phyloP scores from a whole-genome alignment of 441 rosid species.

The Erysimum pusillum region DNA sequence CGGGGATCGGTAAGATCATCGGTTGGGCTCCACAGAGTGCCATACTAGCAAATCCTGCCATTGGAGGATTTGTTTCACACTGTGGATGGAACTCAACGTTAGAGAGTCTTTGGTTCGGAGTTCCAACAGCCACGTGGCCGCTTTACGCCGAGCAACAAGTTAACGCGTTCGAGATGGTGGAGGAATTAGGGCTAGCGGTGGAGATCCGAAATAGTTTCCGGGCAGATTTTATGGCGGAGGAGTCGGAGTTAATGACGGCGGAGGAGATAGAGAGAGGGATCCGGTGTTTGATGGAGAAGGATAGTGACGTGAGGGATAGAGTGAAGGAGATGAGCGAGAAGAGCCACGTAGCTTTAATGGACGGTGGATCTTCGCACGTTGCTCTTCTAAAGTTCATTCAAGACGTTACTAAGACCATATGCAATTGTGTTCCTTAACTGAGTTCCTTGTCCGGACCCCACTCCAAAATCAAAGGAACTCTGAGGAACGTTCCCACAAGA shows the following conservation, averaged over 20 bases:
- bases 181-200: conserved; percentile 46
- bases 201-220: conserved; percentile 40
- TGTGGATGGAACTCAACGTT: conserved; percentile 52
- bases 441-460: too few species aligned
- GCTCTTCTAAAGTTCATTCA: conserved; percentile 32
- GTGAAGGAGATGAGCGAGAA: conserved; percentile 53
- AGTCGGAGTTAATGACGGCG: conserved; percentile 36
- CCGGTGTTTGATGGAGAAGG: conserved; percentile 50
- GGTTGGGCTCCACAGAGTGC: conserved; percentile 51
- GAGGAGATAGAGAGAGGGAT: conserved; percentile 61
- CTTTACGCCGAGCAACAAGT: conserved; percentile 49
- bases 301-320: conserved; percentile 39
- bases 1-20: conserved; percentile 38
- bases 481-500: too few species aligned
- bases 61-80: conserved; percentile 50
- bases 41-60: conserved; percentile 41
- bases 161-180: conserved; percentile 48
- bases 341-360: conserved; percentile 45
- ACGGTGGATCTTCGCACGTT: conserved; percentile 57
- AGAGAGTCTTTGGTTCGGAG: conserved; percentile 50
- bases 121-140: conserved; percentile 50
- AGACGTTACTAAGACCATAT: conserved; percentile 41
- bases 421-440: too few species aligned
- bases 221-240: conserved; percentile 16
- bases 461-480: too few species aligned